Evolutionary conservation across 1,284 basidiomycete genomes (phyloP), one percentile per base, ranked within the genome.

Genomic region (Leccinum glutinopallens): DNA sequence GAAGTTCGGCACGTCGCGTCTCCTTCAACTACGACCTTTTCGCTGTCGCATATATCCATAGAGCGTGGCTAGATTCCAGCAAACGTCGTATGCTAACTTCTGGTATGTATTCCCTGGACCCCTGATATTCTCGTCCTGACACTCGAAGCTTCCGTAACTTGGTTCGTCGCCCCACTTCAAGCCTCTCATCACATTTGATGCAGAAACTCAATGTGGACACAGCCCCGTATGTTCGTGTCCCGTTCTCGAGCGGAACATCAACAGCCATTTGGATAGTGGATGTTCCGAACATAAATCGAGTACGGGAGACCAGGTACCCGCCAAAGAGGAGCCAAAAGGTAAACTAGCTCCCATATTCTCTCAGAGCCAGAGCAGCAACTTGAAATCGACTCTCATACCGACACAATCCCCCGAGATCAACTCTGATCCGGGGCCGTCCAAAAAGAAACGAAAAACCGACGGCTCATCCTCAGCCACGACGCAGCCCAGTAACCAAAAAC

Each of bases 171-270:
- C 25, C 51, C n/a, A 46, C 43, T 46, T 46, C 43, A 57, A 32
- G 29, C 49, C 59, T 35, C 32, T 39, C 58, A n/a, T 33, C 29
- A 25, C 46, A 13, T 25, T 39, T n/a, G 4, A 4, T 43, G 15
- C 32, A 37, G 15, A 46, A 19, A 62, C 39, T 65, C 5, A 64
- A 9, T 35, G 12, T 61, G 37, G 12, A n/a, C 17, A 35, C 59
- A 83, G 83, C 60, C 84, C 84, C 8, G 78, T 81, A 58, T 85
- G 83, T 69, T 80, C 78, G 33, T 76, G 72, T 33, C 63, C 66
- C 22, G 80, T 85, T 4, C 67, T 73, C 2, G 82, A 80, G 66
- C 71, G 71, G 56, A 64, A 77, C 64, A 85, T 85, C 62, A 86
- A 85, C 69, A 67, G 65, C 29, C 83, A 85, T 68, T 68, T 85